These are phyloP conservation scores for Fusarium penzigii DNA, from an alignment of 2,329 filamentous ascomycete genomes.

Conservation along the genomic window DNA sequence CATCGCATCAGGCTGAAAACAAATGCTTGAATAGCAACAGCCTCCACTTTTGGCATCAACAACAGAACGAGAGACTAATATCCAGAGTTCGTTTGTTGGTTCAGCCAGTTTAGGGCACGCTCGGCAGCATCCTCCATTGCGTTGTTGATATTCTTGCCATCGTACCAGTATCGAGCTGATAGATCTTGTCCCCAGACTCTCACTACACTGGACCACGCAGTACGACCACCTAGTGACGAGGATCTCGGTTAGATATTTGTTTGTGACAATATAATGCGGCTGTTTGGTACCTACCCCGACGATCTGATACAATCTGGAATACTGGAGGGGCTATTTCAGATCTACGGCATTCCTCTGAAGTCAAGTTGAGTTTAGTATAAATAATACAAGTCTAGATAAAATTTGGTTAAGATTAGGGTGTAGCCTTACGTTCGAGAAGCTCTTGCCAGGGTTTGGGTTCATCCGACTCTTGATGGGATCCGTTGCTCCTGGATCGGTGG, in stretches of 20 bases:
- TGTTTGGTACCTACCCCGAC: slow-evolving; percentile 59
- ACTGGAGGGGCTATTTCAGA: slow-evolving; percentile 55
- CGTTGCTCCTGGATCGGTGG: slow-evolving; percentile 20
- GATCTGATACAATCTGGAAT: slow-evolving; percentile 74
- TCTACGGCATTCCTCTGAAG: slow-evolving; percentile 58
- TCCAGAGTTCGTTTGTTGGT: slow-evolving; percentile 34
- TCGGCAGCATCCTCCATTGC: slow-evolving; percentile 91
- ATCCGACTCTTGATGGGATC: no score
- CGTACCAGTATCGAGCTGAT: slow-evolving; percentile 86
- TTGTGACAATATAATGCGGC: background rate
- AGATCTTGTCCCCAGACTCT: slow-evolving; percentile 66
- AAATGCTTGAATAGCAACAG: no score
- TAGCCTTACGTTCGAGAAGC: slow-evolving; percentile 53
- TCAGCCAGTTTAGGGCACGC: slow-evolving; percentile 65
- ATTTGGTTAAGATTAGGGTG: background rate
- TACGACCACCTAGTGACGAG: slow-evolving; percentile 69
- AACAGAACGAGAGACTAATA: slow-evolving; percentile 9
- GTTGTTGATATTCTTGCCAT: slow-evolving; percentile 83
- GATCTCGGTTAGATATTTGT: background rate
- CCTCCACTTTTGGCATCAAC: no score
- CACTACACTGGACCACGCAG: slow-evolving; percentile 85
- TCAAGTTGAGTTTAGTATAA: background rate
- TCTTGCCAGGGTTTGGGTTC: slow-evolving; percentile 51
- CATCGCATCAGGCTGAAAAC: no score
- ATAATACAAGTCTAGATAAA: slow-evolving; percentile 7